These are phyloP conservation scores for Metschnikowia matae DNA, from an alignment of 805 yeast genomes.

Conservation along the genomic window DNA sequence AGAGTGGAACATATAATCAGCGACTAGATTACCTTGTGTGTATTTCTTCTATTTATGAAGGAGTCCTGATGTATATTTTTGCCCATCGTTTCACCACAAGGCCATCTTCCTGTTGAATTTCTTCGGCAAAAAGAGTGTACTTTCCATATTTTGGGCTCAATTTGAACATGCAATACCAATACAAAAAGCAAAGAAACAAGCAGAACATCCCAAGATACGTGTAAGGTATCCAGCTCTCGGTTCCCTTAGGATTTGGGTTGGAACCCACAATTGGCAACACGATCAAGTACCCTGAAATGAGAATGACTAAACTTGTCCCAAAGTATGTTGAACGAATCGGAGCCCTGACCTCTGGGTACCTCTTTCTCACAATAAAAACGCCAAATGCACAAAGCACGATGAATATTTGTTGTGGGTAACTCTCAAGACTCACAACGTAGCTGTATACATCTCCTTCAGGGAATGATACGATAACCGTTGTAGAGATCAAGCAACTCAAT, in stretches of 20 bases:
- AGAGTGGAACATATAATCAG: conserved; percentile 14
- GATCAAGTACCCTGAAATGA: conserved; percentile 45
- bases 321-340: conserved; percentile 48
- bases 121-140: conserved; percentile 44
- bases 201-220: conserved; percentile 44
- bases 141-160: conserved; percentile 43
- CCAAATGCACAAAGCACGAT: conserved; percentile 54
- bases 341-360: conserved; percentile 46
- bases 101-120: conserved; percentile 50
- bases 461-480: conserved; percentile 32
- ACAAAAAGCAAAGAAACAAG: conserved; percentile 41
- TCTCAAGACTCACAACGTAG: conserved; percentile 49
- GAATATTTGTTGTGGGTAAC: conserved; percentile 49
- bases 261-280: conserved; percentile 45
- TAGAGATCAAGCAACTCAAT: conserved; percentile 41
- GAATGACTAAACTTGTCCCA: conserved; percentile 45
- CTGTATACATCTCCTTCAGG: conserved; percentile 51
- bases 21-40: neutral
- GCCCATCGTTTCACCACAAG: conserved; percentile 55
- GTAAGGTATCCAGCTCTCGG: conserved; percentile 46
- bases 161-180: conserved; percentile 54
- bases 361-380: conserved; percentile 47
- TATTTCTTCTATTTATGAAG: neutral
- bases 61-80: conserved; percentile 22
- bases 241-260: conserved; percentile 39